A percentile compares a stretch with the other conserved stretches of the same genome.
Conservation (phyloP, 2,329 filamentous ascomycete species). For the Aspergillus sojae region DNA sequence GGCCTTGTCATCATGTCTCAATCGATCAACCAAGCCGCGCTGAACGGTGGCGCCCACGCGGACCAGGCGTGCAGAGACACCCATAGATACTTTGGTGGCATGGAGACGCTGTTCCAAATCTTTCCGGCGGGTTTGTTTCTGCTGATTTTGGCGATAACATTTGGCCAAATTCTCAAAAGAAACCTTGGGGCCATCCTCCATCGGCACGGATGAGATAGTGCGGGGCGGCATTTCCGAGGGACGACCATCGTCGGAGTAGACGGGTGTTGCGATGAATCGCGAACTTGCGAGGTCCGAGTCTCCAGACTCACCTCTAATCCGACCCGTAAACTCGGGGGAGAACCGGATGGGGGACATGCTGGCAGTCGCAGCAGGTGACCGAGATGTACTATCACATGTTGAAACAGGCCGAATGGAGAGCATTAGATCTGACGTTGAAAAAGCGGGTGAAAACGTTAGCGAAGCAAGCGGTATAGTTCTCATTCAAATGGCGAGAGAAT, state of each 20-base stretch:
- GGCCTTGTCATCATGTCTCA: conserved; percentile 49
- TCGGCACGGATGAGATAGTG: conserved; percentile 16
- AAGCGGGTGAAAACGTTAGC: conserved; percentile 8
- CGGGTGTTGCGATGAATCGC: conserved; percentile 24
- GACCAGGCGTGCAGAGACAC: conserved; percentile 45
- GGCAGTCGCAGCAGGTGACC: conserved; percentile 25
- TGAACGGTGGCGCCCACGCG: conserved; percentile 46
- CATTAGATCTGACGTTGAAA: conserved; percentile 23
- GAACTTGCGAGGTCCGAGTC: conserved; percentile 33
- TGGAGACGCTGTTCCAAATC: conserved; percentile 43
- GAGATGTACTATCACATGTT: conserved; percentile 38
- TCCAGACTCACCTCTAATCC: conserved; percentile 39
- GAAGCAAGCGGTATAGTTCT: conserved; percentile 7
- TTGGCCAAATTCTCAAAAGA: conserved; percentile 49
- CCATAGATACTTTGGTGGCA: conserved; percentile 46
- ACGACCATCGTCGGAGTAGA: conserved; percentile 24
- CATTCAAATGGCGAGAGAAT: conserved; percentile 6
- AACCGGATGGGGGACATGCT: conserved; percentile 26
- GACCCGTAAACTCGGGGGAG: conserved; percentile 22
- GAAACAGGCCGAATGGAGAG: conserved; percentile 31
- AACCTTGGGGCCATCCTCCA: conserved; percentile 30
- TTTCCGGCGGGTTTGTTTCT: conserved; percentile 45
- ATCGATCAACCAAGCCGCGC: conserved; percentile 48
- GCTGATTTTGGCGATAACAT: conserved; percentile 45
- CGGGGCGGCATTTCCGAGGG: conserved; percentile 12